Conservation (phyloP, 257 asterid species). For the Solanum bukasovii region DNA sequence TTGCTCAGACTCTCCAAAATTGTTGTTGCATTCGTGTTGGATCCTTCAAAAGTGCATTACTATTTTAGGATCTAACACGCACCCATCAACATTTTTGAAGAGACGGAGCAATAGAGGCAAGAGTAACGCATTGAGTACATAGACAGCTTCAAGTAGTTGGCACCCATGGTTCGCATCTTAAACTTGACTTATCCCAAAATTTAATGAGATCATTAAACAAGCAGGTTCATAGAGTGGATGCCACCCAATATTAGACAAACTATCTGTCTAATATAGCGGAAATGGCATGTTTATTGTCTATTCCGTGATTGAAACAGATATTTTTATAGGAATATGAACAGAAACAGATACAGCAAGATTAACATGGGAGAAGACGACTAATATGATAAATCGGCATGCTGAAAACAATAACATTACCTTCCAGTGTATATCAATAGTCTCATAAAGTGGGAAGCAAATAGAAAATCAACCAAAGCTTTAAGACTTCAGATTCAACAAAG, state of each 20-base stretch:
- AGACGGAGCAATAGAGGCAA: neutral
- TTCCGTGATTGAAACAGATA: neutral
- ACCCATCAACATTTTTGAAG: neutral
- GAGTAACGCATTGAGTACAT: neutral
- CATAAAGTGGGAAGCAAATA: neutral
- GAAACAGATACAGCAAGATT: neutral
- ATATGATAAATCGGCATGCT: neutral
- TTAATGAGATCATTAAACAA: neutral
- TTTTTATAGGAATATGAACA: neutral
- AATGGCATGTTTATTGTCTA: neutral
- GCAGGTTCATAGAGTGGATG: neutral
- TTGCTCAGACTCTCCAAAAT: no score
- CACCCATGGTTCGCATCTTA: neutral
- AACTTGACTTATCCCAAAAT: neutral
- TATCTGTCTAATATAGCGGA: neutral
- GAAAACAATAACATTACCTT: neutral
- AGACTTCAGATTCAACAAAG: neutral
- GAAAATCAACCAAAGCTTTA: neutral
- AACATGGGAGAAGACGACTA: neutral
- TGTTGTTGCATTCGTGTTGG: no score
- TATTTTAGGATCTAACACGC: neutral
- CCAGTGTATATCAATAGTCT: neutral
- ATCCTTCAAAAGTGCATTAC: no score
- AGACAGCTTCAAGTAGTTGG: neutral
- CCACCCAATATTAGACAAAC: neutral